A percentile compares a stretch with the other conserved stretches of the same genome.
These are phyloP conservation scores for Populus davidiana DNA, from an alignment of 345 rosid species.

Conservation along the genomic window DNA sequence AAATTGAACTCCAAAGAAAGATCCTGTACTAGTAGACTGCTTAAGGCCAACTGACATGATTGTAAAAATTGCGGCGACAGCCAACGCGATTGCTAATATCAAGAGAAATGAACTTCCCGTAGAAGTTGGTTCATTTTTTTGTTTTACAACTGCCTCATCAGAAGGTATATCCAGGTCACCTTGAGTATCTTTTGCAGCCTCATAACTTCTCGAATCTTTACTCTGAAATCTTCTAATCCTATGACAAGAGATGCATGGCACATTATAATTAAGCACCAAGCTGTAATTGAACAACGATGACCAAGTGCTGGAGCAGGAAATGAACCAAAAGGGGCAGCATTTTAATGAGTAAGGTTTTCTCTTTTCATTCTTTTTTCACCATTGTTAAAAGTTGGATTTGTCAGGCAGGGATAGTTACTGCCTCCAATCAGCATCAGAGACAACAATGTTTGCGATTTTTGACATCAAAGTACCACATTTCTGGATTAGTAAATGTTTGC, in stretches of 20 bases:
- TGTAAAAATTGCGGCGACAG: slow-evolving; percentile 52
- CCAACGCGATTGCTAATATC: slow-evolving; percentile 51
- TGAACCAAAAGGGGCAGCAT: background rate
- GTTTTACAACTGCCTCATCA: slow-evolving; percentile 23
- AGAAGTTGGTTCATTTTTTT: slow-evolving; percentile 13
- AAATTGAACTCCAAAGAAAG: slow-evolving; percentile 51
- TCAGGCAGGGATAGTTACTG: too few species aligned
- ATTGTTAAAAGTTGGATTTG: too few species aligned
- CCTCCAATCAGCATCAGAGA: too few species aligned
- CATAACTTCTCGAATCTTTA: slow-evolving; percentile 32
- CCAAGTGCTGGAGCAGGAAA: background rate
- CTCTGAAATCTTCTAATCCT: slow-evolving; percentile 41
- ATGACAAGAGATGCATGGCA: slow-evolving; percentile 5
- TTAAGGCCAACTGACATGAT: slow-evolving; percentile 37
- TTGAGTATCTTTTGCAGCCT: slow-evolving; percentile 23
- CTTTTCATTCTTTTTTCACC: background rate
- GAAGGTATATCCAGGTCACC: slow-evolving; percentile 24
- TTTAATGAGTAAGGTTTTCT: too few species aligned
- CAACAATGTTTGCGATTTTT: too few species aligned
- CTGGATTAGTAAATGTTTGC: too few species aligned
- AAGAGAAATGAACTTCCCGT: slow-evolving; percentile 47
- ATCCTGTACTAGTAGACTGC: slow-evolving; percentile 36
- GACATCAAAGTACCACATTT: too few species aligned
- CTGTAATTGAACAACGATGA: background rate
- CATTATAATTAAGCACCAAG: background rate